These are phyloP conservation scores for Pythium myriotylum DNA, from an alignment of 352 stramenopile genomes.

Conservation along the genomic window DNA sequence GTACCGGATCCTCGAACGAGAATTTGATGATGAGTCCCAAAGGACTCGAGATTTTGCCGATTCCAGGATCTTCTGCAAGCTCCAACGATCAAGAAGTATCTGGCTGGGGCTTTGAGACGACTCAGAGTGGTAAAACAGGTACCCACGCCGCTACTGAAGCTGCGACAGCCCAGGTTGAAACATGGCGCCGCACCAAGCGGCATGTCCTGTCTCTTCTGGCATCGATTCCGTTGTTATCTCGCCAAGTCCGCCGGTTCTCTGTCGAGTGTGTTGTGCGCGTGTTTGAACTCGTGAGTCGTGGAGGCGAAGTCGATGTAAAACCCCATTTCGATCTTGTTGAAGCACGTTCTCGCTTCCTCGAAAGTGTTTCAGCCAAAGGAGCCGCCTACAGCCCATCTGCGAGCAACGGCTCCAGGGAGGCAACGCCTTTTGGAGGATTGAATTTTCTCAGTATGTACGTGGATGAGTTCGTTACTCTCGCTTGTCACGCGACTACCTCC, in stretches of 20 bases:
- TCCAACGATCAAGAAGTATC: slow-evolving; percentile 15
- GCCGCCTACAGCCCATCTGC: slow-evolving; percentile 1
- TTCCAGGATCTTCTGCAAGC: slow-evolving; percentile 8
- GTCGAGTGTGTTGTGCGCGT: slow-evolving; percentile 78
- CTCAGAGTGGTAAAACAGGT: slow-evolving; percentile 20
- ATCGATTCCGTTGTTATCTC: slow-evolving; percentile 65
- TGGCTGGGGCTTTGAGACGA: background rate
- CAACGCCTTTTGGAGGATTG: background rate
- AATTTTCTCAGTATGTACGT: slow-evolving; percentile 89
- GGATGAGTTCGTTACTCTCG: slow-evolving; percentile 86
- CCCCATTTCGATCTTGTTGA: slow-evolving; percentile 76
- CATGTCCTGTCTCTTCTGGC: slow-evolving; percentile 61
- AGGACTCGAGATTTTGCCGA: slow-evolving; percentile 21
- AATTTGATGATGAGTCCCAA: slow-evolving; percentile 79
- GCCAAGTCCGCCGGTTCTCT: slow-evolving; percentile 78
- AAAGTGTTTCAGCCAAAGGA: slow-evolving; percentile 22
- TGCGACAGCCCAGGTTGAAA: slow-evolving; percentile 57
- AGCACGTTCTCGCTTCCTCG: slow-evolving; percentile 50
- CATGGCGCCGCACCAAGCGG: slow-evolving; percentile 74
- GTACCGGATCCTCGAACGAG: slow-evolving; percentile 24
- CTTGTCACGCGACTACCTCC: slow-evolving; percentile 74
- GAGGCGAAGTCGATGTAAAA: slow-evolving; percentile 24
- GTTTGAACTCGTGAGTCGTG: slow-evolving; percentile 57
- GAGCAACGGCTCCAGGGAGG: slow-evolving; percentile 17
- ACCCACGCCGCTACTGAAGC: slow-evolving; percentile 27